Evolutionary conservation across 768 basidiomycete genomes (phyloP), one percentile per base, ranked within the genome.

Genomic region (Mycena haematopus): DNA sequence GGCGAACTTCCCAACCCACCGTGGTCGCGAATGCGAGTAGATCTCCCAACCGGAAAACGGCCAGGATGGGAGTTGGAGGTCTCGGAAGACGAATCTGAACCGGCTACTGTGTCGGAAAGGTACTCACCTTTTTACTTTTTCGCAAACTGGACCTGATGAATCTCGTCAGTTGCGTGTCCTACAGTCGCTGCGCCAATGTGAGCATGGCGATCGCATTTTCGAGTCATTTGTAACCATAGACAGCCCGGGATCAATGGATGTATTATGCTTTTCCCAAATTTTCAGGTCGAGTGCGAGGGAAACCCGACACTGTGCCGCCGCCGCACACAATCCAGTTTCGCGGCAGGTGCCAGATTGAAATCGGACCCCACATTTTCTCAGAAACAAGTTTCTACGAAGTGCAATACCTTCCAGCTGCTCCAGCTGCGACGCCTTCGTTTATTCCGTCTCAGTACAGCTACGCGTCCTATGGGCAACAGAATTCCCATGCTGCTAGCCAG

Each of bases 371-470:
- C 72, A 75, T 79, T 27, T 93, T 93, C 68, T 70, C 78, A 35
- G 84, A 87, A 24, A 92, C 91, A 0, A 78, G 82, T 0, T 78
- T 94, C 62, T 92, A 86, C 65, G 90, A 93, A 74, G 88, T 90
- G 10, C 83, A 87, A 69, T 93, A 92, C 73, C 79, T 86, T 21
- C 75, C 81, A 4, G 63, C 62, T 6, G 61, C 74, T 27, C 60
- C 67, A 38, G 63, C 63, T 25, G 2, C 22, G 22, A 21, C 67
- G 9, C 58, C 69, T 11, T 51, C 68, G 31, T 58, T 52, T 6
- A 52, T 45, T 4, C 38, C 66, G 36, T 27, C 58, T 38, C 36
- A 10, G 15, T 42, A 50, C 54, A 27, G 25, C 21, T 54, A 57
- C 45, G 58, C 66, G 19, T 38, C 66, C 17, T 29, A 71, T 46